Percentiles rank a stretch among this genome's conserved stretches.
Evolutionary conservation across 768 basidiomycete species (phyloP).

Genomic region (Russula emetica): DNA sequence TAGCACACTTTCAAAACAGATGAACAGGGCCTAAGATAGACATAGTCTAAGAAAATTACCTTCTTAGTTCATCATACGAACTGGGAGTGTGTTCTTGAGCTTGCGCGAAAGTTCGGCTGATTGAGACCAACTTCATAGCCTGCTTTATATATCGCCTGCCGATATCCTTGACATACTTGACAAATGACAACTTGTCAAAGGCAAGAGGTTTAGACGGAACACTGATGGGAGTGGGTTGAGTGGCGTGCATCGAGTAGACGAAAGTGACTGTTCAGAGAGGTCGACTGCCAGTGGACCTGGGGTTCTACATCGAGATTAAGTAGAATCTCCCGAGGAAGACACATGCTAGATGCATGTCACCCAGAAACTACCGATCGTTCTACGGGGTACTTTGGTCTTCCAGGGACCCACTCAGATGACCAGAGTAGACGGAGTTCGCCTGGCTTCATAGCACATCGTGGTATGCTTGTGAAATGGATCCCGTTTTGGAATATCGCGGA

Average conservation of each 20-base stretch:
- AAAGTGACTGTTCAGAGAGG: background rate
- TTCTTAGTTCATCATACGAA: background rate
- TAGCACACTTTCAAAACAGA: background rate
- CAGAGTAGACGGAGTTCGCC: background rate
- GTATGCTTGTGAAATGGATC: background rate
- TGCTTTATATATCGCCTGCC: conserved; percentile 15
- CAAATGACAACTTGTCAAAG: background rate
- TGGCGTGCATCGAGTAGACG: background rate
- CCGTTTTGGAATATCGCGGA: background rate
- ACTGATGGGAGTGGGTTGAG: background rate
- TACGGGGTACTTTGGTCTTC: background rate
- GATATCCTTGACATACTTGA: conserved; percentile 5
- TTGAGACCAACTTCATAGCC: background rate
- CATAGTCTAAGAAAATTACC: background rate
- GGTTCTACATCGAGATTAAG: background rate
- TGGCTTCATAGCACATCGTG: background rate
- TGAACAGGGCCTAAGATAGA: background rate
- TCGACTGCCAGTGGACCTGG: background rate
- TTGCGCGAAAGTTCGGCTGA: background rate
- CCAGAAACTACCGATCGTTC: background rate
- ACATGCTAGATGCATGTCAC: background rate
- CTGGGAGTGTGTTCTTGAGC: background rate
- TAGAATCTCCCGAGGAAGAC: background rate
- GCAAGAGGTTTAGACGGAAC: background rate
- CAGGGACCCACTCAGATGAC: background rate